Percentiles rank a stretch among this genome's conserved stretches.
phyloP scores from a whole-genome alignment of 2,329 filamentous ascomycete species.

The Neofusicoccum kwambonambiense region DNA sequence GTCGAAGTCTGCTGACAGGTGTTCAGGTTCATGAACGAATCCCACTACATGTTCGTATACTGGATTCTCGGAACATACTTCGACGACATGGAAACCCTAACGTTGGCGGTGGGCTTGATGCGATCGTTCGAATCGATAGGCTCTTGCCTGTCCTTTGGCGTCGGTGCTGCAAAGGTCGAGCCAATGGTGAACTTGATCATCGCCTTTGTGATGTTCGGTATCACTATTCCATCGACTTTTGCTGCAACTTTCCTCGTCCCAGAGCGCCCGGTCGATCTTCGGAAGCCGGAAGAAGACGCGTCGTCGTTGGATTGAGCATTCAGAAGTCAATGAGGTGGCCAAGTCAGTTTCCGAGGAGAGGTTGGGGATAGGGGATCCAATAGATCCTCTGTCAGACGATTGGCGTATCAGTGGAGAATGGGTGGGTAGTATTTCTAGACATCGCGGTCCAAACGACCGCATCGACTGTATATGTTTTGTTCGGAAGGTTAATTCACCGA shows the following conservation, averaged over 20 bases:
- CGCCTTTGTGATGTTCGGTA: conserved; percentile 49
- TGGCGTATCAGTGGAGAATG: too few species aligned
- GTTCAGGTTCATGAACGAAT: not conserved
- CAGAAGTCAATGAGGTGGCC: too few species aligned
- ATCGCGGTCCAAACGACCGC: too few species aligned
- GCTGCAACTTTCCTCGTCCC: conserved; percentile 21
- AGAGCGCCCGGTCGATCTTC: not conserved
- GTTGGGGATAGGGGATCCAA: too few species aligned
- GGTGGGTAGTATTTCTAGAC: too few species aligned
- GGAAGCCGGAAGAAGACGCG: not conserved
- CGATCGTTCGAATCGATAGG: conserved; percentile 52
- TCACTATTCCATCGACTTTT: conserved; percentile 35
- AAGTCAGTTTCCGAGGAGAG: too few species aligned
- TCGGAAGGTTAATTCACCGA: too few species aligned
- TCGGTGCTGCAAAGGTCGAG: conserved; percentile 47
- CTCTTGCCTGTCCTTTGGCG: conserved; percentile 47
- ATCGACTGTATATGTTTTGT: too few species aligned
- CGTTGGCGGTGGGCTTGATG: conserved; percentile 49
- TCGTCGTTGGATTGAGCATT: too few species aligned
- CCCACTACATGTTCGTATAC: conserved; percentile 5
- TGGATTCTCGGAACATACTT: conserved; percentile 55
- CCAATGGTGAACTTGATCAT: conserved; percentile 52
- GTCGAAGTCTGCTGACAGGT: not conserved
- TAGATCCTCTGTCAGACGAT: too few species aligned
- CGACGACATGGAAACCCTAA: conserved; percentile 51